phyloP scores from a whole-genome alignment of 108 stramenopile species.

The Cyclotella cryptica region DNA sequence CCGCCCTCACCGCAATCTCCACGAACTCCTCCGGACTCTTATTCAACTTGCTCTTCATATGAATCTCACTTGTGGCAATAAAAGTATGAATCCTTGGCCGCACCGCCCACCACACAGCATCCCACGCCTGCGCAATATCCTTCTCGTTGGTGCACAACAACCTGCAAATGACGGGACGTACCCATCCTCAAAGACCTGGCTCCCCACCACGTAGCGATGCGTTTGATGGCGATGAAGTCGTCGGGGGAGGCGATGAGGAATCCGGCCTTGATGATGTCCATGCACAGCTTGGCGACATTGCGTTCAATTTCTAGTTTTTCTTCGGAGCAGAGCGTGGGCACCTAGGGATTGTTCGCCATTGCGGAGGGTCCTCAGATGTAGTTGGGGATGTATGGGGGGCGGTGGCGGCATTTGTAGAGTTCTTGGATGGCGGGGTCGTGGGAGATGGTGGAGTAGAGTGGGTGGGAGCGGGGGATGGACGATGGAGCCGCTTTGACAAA shows the following conservation, averaged over 20 bases:
- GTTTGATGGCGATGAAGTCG: conserved; percentile 95
- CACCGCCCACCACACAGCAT: too few relatives aligned
- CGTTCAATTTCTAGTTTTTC: conserved; percentile 97
- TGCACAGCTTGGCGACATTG: conserved; percentile 93
- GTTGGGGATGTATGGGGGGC: conserved; percentile 88
- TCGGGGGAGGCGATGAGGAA: conserved; percentile 97
- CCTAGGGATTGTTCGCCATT: conserved; percentile 98
- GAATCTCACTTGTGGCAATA: conserved; percentile 97
- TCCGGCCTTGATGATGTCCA: conserved; percentile 98
- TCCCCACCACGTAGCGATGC: conserved; percentile 94
- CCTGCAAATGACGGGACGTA: conserved; percentile 96
- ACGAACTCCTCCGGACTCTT: conserved; percentile 96
- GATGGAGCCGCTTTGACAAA: too few relatives aligned
- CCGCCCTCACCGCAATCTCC: conserved; percentile 92
- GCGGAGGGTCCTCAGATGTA: conserved; percentile 88
- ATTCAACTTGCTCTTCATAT: conserved; percentile 98
- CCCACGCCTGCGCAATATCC: conserved; percentile 94
- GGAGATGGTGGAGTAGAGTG: too few relatives aligned
- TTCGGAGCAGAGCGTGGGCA: conserved; percentile 91
- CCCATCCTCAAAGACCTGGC: conserved; percentile 90
- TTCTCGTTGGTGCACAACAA: conserved; percentile 88
- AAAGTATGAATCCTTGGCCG: conserved; percentile 98
- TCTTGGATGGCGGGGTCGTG: conserved; percentile 41
- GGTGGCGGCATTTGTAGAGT: conserved; percentile 66
- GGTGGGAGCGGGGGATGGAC: neutral